phyloP scores from a whole-genome alignment of 345 rosid species.

The Syzygium grande region DNA sequence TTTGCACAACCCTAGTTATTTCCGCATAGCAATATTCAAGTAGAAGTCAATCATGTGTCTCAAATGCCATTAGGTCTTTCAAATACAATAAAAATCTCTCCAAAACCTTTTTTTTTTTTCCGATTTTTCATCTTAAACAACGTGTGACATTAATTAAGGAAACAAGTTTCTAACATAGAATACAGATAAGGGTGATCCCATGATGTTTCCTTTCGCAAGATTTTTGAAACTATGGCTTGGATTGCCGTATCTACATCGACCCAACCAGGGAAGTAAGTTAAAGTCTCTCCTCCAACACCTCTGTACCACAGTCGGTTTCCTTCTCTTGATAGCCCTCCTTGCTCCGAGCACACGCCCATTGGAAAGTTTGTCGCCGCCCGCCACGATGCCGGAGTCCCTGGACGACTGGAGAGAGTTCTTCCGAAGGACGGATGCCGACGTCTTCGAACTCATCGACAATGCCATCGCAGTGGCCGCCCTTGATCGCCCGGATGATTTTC shows the following conservation, averaged over 20 bases:
- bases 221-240: background rate
- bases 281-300: background rate
- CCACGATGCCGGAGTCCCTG: conserved; percentile 5
- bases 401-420: conserved; percentile 77
- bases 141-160: background rate
- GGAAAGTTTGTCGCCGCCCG: background rate
- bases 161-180: background rate
- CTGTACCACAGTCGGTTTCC: background rate
- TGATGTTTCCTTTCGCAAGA: background rate
- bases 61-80: background rate
- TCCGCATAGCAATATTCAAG: background rate
- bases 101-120: too few species aligned
- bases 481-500: conserved; percentile 62
- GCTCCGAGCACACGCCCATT: background rate
- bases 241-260: background rate
- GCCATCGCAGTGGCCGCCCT: conserved; percentile 68
- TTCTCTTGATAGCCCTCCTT: background rate
- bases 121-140: background rate
- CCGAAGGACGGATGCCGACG: conserved; percentile 45
- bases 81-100: too few species aligned
- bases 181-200: background rate
- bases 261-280: background rate
- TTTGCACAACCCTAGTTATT: background rate
- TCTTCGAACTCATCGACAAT: conserved; percentile 57
- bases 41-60: background rate